phyloP scores from a whole-genome alignment of 768 basidiomycete genomes.

The Baorangia bicolor region DNA sequence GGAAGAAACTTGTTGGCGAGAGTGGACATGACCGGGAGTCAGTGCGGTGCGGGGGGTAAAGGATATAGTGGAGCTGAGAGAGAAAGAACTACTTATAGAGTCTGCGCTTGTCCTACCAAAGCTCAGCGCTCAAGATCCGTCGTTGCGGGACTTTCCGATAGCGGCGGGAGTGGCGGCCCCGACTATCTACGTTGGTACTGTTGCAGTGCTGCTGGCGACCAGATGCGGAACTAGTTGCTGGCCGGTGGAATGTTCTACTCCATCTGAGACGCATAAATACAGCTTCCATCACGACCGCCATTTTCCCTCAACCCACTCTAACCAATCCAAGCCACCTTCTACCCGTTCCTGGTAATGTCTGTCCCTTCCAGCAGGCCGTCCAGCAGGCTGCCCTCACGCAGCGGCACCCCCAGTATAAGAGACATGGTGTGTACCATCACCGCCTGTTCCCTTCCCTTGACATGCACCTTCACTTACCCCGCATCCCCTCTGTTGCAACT shows the following conservation, averaged over 20 bases:
- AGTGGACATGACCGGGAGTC: conserved; percentile 18
- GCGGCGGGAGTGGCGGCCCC: no score
- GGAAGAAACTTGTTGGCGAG: conserved; percentile 33
- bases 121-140: not conserved
- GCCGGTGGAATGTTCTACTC: no score
- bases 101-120: no score
- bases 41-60: not conserved
- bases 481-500: conserved; percentile 26
- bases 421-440: conserved; percentile 38
- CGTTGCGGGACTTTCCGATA: conserved; percentile 10
- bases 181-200: no score
- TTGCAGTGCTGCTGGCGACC: not conserved
- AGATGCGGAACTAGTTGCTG: not conserved
- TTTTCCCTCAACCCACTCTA: conserved; percentile 16
- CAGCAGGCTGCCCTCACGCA: conserved; percentile 36
- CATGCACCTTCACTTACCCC: conserved; percentile 34
- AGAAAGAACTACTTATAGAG: conserved; percentile 1
- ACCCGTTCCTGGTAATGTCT: conserved; percentile 21
- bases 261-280: conserved; percentile 23
- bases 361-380: conserved; percentile 23
- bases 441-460: not conserved
- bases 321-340: conserved; percentile 8
- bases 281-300: conserved; percentile 1
- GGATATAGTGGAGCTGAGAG: not conserved
- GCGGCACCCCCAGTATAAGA: conserved; percentile 41